These are phyloP conservation scores for Platismatia glauca DNA, from an alignment of 495 filamentous ascomycete species.

Conservation along the genomic window DNA sequence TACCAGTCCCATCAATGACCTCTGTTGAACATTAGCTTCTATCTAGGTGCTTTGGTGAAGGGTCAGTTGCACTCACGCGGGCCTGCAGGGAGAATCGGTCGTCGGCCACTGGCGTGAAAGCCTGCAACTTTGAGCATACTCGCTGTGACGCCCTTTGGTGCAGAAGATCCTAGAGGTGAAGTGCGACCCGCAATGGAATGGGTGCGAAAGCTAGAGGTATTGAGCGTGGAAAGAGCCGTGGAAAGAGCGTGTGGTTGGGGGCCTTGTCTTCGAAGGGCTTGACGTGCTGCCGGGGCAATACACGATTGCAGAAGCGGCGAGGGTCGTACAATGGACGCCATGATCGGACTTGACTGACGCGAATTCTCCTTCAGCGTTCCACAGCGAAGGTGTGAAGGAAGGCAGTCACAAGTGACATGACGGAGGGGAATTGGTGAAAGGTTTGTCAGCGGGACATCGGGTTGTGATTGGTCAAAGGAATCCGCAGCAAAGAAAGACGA, in stretches of 20 bases:
- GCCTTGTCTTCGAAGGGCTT: neutral
- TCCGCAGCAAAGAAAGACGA: slow-evolving; percentile 5
- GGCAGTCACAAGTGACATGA: too few relatives aligned
- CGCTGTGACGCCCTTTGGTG: slow-evolving; percentile 13
- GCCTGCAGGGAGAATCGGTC: slow-evolving; percentile 38
- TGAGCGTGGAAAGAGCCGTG: too few relatives aligned
- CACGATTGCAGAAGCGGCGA: slow-evolving; percentile 28
- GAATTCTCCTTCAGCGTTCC: neutral
- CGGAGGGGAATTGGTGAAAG: too few relatives aligned
- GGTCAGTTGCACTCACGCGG: slow-evolving; percentile 30
- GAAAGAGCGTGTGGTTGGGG: neutral
- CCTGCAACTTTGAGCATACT: slow-evolving; percentile 28
- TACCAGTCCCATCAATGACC: slow-evolving; percentile 70
- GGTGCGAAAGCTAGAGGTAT: slow-evolving; percentile 2
- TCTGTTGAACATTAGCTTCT: slow-evolving; percentile 42
- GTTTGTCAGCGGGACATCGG: too few relatives aligned
- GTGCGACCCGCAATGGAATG: neutral
- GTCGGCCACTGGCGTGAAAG: slow-evolving; percentile 33
- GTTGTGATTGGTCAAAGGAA: slow-evolving; percentile 18
- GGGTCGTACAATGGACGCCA: slow-evolving; percentile 34
- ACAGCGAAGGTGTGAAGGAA: neutral
- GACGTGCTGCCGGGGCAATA: slow-evolving; percentile 20
- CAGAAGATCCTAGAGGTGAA: neutral
- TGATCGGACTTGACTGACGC: slow-evolving; percentile 4
- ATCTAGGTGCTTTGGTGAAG: neutral